A percentile compares a stretch with the other conserved stretches of the same genome.
phyloP scores from a whole-genome alignment of 768 basidiomycete species.

The Termitomyces sp. region DNA sequence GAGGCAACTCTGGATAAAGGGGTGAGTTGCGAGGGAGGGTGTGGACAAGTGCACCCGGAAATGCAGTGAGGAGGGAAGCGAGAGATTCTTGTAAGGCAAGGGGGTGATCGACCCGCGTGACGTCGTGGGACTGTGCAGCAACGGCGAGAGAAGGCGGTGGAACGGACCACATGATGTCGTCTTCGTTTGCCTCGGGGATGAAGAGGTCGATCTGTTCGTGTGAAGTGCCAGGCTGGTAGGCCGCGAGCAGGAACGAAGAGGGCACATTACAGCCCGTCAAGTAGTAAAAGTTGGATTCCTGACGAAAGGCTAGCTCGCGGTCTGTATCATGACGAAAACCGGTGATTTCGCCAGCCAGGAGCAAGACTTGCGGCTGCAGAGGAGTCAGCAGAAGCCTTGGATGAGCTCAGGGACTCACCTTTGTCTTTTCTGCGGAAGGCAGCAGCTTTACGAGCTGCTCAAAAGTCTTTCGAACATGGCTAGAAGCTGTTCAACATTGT shows the following conservation, averaged over 20 bases:
- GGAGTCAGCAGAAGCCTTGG: not conserved
- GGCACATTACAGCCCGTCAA: conserved; percentile 78
- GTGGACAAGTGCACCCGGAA: conserved; percentile 59
- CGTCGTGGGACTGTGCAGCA: conserved; percentile 45
- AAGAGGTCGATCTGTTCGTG: conserved; percentile 53
- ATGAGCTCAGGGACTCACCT: conserved; percentile 32
- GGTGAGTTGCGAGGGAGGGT: conserved; percentile 49
- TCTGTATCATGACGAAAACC: conserved; percentile 80
- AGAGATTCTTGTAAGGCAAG: conserved; percentile 41
- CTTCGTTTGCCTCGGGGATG: conserved; percentile 69
- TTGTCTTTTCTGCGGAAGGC: conserved; percentile 41
- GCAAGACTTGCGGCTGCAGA: conserved; percentile 58
- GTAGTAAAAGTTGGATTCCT: conserved; percentile 87
- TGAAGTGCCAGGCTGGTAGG: conserved; percentile 39
- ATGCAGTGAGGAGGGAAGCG: conserved; percentile 37
- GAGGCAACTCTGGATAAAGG: conserved; percentile 47
- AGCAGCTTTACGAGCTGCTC: conserved; percentile 43
- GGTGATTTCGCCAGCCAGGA: conserved; percentile 61
- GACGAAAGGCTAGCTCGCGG: conserved; percentile 63
- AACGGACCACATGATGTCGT: conserved; percentile 84
- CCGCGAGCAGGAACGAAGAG: conserved; percentile 58
- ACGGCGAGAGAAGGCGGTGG: conserved; percentile 67
- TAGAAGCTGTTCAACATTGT: not conserved
- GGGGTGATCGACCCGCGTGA: conserved; percentile 52
- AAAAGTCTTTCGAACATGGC: conserved; percentile 46